A percentile compares a stretch with the other conserved stretches of the same genome.
Conservation (phyloP, 202 grass and related monocot genomes). For the Setaria viridis region DNA sequence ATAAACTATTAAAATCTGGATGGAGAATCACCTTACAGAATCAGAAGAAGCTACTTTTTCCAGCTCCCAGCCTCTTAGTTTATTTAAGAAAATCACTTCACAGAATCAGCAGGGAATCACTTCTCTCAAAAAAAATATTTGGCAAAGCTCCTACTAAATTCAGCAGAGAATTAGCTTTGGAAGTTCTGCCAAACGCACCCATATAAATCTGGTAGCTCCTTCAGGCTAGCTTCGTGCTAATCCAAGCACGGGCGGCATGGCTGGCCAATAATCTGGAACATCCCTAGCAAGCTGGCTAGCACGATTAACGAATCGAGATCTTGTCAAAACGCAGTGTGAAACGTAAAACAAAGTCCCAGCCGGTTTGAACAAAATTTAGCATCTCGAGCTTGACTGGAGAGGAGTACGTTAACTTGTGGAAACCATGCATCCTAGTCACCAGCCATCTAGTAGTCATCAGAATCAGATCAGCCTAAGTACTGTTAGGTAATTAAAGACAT, state of each 20-base stretch:
- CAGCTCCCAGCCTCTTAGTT: no score
- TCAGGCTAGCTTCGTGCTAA: neutral
- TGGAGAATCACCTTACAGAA: no score
- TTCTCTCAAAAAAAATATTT: no score
- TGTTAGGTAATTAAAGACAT: slow-evolving; percentile 4
- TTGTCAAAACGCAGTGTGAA: slow-evolving; percentile 52
- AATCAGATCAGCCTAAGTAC: no score
- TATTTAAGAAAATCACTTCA: no score
- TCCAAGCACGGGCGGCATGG: neutral
- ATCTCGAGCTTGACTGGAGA: slow-evolving; percentile 29
- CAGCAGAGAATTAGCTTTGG: no score
- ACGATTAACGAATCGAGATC: neutral
- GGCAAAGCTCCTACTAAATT: no score
- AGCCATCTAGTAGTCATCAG: no score
- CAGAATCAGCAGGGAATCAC: no score
- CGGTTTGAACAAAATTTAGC: slow-evolving; percentile 38
- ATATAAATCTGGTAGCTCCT: neutral
- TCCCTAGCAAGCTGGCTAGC: neutral
- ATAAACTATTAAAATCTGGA: no score
- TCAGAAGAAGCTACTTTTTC: no score
- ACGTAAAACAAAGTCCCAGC: neutral
- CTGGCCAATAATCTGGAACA: neutral
- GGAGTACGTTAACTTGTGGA: slow-evolving; percentile 25
- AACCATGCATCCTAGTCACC: slow-evolving; percentile 25
- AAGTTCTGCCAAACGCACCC: no score